Conservation (phyloP, 2,329 filamentous ascomycete species). For the Sordariomycetes sp. region DNA sequence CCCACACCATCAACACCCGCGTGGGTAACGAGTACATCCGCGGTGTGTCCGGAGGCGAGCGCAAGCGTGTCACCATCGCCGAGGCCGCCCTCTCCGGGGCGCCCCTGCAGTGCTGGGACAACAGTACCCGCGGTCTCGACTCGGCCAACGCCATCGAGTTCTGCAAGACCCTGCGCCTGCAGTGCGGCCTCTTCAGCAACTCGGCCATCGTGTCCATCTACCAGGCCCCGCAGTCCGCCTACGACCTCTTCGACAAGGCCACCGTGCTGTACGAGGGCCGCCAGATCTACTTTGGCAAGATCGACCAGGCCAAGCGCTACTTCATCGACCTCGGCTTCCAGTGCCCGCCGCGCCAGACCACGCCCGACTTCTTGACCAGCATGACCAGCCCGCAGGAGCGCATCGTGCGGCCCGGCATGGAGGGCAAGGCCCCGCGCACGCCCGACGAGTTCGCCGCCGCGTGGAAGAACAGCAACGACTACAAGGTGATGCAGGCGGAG, state of each 20-base stretch:
- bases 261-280: conserved; percentile 48
- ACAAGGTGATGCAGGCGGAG: conserved; percentile 29
- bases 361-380: conserved; percentile 62
- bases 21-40: conserved; percentile 69
- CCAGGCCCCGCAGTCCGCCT: conserved; percentile 54
- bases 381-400: conserved; percentile 53
- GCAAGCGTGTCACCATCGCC: conserved; percentile 55
- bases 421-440: conserved; percentile 45
- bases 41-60: conserved; percentile 65
- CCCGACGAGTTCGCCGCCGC: conserved; percentile 49
- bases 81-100: conserved; percentile 49
- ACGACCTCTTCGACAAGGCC: conserved; percentile 53
- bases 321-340: conserved; percentile 59
- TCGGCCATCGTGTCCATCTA: conserved; percentile 66
- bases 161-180: conserved; percentile 56
- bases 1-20: conserved; percentile 60
- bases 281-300: conserved; percentile 53
- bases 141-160: conserved; percentile 69
- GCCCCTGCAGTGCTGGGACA: conserved; percentile 58
- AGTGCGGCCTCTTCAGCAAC: conserved; percentile 55
- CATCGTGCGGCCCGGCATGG: conserved; percentile 41
- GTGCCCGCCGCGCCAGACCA: conserved; percentile 56
- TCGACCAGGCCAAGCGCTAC: conserved; percentile 50
- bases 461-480: conserved; percentile 46
- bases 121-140: conserved; percentile 64